Evolutionary conservation across 257 asterid species (phyloP).

Genomic region (Mentha longifolia): DNA sequence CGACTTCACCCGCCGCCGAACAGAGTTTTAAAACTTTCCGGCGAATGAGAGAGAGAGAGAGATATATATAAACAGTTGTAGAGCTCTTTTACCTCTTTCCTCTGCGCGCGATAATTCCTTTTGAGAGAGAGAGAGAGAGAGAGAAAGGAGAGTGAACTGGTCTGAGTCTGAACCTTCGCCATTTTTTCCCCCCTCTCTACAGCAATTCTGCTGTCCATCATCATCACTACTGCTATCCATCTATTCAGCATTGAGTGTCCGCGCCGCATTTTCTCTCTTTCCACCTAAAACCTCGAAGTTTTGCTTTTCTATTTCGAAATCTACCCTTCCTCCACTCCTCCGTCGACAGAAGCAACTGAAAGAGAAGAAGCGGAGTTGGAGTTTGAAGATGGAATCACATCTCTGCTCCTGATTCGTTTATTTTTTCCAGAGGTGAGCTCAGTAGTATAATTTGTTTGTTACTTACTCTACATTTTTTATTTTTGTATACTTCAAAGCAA

Average conservation of each 20-base stretch:
- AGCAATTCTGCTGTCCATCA: slow-evolving; percentile 23
- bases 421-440: slow-evolving; percentile 42
- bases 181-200: slow-evolving; percentile 33
- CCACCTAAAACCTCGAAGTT: slow-evolving; percentile 32
- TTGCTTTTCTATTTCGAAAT: slow-evolving; percentile 10
- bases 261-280: slow-evolving; percentile 24
- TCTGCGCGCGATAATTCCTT: slow-evolving; percentile 11
- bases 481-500: slow-evolving; percentile 21
- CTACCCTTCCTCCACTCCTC: slow-evolving; percentile 36
- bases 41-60: background rate
- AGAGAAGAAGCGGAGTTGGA: slow-evolving; percentile 30
- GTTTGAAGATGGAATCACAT: slow-evolving; percentile 38
- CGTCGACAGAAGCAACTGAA: slow-evolving; percentile 53
- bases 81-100: background rate
- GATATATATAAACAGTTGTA: background rate
- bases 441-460: background rate
- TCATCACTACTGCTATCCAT: slow-evolving; percentile 21
- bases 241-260: slow-evolving; percentile 29
- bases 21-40: background rate
- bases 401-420: slow-evolving; percentile 39
- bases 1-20: slow-evolving; percentile 30
- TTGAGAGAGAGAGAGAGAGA: slow-evolving; percentile 34
- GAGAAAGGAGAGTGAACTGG: background rate
- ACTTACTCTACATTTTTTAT: slow-evolving; percentile 1
- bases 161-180: background rate